Evolutionary conservation across 1,139 yeast genomes (phyloP), one percentile per base, ranked within the genome.

Genomic region (Candida smagusa): DNA sequence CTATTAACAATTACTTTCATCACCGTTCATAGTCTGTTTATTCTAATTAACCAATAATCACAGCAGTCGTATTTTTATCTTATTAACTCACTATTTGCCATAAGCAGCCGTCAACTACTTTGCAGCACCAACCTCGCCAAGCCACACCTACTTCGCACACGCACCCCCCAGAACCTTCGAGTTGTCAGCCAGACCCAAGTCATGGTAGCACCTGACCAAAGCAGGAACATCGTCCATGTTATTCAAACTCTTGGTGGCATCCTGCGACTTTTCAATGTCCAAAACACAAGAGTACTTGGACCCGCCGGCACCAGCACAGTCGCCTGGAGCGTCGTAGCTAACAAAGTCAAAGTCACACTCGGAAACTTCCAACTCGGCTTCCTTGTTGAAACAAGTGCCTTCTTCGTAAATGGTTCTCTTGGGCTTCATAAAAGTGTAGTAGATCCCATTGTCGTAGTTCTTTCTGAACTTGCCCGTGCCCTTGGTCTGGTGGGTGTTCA

Each of bases 271-370:
- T 34, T 41, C 44, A 21, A 41, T 35, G 13, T 41, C 50, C 42
- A 42, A 40, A 21, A 48, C 49, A 45, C 52, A 48, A 5, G 52
- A 45, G 46, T 46, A 48, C 38, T 46, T 45, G 27, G 44, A 31
- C 11, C 43, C 43, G 25, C 43, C 43, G 12, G 31, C 29, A 22
- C 35, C 25, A 6, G 33, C 22, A 36, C 52, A 48, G 41, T 46
- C 41, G 22, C 27, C 33, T 29, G 49, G 40, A 12, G 37, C 6
- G 27, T 38, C 38, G 42, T 48, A 48, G 30, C 34, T 33, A 31
- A 37, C 40, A 29, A 46, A 46, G 31, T 46, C 49, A 32, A 42
- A 45, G 8, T 35, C 37, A 37, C 52, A 48, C 24, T 43, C 41
- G 11, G 45, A 35, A 8, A 26, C 35, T 11, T 40, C 48, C 12